Evolutionary conservation across 129 eudicot genomes (phyloP), one percentile per base, ranked within the genome.

Genomic region (Kitagawia praeruptora): DNA sequence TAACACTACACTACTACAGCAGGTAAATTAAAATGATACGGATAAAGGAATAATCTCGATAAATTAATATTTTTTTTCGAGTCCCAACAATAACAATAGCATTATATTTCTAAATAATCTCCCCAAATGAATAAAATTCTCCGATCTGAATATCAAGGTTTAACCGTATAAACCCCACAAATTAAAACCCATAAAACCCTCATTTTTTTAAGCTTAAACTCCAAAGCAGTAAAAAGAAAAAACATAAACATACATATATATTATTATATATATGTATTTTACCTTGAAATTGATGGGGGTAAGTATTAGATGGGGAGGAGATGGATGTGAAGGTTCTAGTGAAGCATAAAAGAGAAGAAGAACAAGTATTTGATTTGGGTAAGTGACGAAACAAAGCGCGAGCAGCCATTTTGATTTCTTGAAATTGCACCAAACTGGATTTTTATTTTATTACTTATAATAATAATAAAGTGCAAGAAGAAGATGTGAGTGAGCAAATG

Each of bases 281-380:
- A 76, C 81, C 81, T 82, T 72, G 82, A 72, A 80, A 80, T 6
- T 14, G 81, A 51, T 48, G 77, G 40, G 42, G 28, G 69, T 31
- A n/a, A 38, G 75, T 70, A 18, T 37, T 38, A 8, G 41, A 37
- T 49, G 42, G 51, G 34, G 75, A 39, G 2, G 69, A 42, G 12
- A 61, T 12, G 42, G 63, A 79, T 47, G 48, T 63, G 18, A 47
- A 75, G 74, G 47, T 64, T 76, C 2, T 66, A 16, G 75, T 48
- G 39, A 47, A 4, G 39, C 21, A 75, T 47, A 67, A 70, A 39
- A 61, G 70, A 12, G 28, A 38, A 7, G 8, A 8, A 15, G 31
- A 54, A 18, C 1, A n/a, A n/a, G 67, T n/a, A n/a, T 58, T 58
- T 9, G 75, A 56, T 78, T 78, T 78, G 28, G 76, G 79, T 42